Evolutionary conservation across 108 stramenopile genomes (phyloP), one percentile per base, ranked within the genome.

Genomic region (Tribonema minus): DNA sequence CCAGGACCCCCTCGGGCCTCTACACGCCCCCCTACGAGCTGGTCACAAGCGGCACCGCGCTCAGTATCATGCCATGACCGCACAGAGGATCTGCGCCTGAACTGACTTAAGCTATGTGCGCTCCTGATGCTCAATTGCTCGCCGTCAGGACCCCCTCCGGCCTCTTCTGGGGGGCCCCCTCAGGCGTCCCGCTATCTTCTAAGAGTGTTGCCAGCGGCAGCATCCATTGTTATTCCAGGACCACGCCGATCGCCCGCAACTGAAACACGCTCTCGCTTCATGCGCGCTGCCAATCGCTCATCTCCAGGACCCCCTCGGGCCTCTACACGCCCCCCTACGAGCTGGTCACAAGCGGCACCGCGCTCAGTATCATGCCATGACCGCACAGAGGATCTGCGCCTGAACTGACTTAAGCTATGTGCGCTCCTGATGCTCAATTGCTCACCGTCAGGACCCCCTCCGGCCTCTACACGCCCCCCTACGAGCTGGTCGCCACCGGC

Each of bases 381-480:
- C 29, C 6, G 27, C 15, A 3, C 15, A 28, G 15, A 6, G 25
- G 61, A n/a, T 28, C 25, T 26, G 25, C 6, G 6, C 3, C 25
- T 5, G 27, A 62, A 28, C 6, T 28, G 29, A 28, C 4, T 62
- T 7, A 62, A 62, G 27, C 15, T 26, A 28, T 28, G 46, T 54
- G 46, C 23, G 12, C 46, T 15, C 46, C 23, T 54, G 12, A 15
- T 54, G 12, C 46, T 15, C 46, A 15, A 15, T 54, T 54, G 12
- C 23, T 54, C 12, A 54, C 46, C 46, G 12, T 54, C 23, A 54
- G 77, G 60, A 79, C 68, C 28, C 77, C 77, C 9, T 1, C 60
- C 9, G 68, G 68, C 1, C 37, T 79, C 23, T 79, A 60, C 77
- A 79, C 58, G 32, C 77, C 77, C 25, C 58, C 58, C 15, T 79